phyloP scores from a whole-genome alignment of 129 eudicot genomes.

The Flaveria bidentis region DNA sequence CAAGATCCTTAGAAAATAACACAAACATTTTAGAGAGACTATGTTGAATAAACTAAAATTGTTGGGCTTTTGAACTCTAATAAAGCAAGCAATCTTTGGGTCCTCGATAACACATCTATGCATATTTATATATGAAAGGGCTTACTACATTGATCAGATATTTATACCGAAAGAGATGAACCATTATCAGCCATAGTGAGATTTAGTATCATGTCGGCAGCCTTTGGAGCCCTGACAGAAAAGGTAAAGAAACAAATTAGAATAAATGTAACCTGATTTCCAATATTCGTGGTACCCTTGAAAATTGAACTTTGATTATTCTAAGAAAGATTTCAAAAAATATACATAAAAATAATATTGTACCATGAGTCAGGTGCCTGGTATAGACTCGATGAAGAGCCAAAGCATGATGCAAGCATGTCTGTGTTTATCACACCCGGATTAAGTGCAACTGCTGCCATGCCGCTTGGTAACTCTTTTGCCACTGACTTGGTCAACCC shows the following conservation, averaged over 20 bases:
- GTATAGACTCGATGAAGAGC: slow-evolving; percentile 67
- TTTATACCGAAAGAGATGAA: slow-evolving; percentile 83
- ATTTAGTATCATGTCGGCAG: slow-evolving; percentile 91
- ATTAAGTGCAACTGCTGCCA: slow-evolving; percentile 84
- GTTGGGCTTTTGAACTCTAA: background rate
- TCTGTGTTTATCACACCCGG: slow-evolving; percentile 95
- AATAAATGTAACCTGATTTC: slow-evolving; percentile 1
- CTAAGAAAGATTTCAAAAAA: background rate
- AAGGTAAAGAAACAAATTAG: background rate
- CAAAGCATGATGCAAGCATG: slow-evolving; percentile 95
- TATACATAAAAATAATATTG: background rate
- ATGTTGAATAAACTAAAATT: slow-evolving; percentile 4
- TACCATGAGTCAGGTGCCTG: slow-evolving; percentile 93
- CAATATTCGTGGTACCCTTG: background rate
- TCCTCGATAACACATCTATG: background rate
- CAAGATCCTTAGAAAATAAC: slow-evolving; percentile 6
- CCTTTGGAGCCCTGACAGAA: slow-evolving; percentile 87
- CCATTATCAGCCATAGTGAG: slow-evolving; percentile 85
- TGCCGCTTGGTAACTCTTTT: slow-evolving; percentile 85
- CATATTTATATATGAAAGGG: background rate
- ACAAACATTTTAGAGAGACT: slow-evolving; percentile 9
- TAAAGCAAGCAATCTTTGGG: background rate
- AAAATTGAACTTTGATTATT: background rate
- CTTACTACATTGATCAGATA: background rate
- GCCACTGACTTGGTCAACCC: slow-evolving; percentile 86